phyloP scores from a whole-genome alignment of 257 asterid species.

The Jacaranda copaia region DNA sequence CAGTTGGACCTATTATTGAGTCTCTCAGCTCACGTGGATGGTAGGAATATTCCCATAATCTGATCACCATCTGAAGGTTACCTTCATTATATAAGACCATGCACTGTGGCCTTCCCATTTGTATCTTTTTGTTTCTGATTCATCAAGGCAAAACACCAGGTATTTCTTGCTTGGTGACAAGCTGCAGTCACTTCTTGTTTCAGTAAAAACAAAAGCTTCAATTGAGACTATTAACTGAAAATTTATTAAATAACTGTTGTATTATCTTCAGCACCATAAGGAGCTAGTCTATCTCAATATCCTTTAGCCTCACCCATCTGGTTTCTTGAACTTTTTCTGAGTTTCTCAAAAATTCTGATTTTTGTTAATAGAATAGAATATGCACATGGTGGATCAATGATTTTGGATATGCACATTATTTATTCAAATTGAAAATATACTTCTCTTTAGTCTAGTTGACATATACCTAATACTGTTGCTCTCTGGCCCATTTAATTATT shows the following conservation, averaged over 20 bases:
- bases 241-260: neutral
- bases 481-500: neutral
- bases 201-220: neutral
- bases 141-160: neutral
- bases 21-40: conserved; percentile 50
- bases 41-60: conserved; percentile 37
- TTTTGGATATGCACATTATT: neutral
- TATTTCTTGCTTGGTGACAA: conserved; percentile 14
- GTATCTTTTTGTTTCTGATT: conserved; percentile 14
- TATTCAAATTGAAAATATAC: neutral
- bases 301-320: neutral
- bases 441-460: neutral
- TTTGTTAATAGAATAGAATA: neutral
- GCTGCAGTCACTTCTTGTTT: neutral
- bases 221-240: neutral
- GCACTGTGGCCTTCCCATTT: conserved; percentile 9
- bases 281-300: neutral
- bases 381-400: neutral
- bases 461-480: neutral
- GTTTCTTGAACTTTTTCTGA: neutral
- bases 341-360: neutral
- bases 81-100: neutral
- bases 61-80: neutral
- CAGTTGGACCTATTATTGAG: conserved; percentile 42
- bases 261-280: neutral